Base-by-base conservation (phyloP, 2,329 filamentous ascomycete genomes). In the Berkeleyomyces rouxiae region DNA sequence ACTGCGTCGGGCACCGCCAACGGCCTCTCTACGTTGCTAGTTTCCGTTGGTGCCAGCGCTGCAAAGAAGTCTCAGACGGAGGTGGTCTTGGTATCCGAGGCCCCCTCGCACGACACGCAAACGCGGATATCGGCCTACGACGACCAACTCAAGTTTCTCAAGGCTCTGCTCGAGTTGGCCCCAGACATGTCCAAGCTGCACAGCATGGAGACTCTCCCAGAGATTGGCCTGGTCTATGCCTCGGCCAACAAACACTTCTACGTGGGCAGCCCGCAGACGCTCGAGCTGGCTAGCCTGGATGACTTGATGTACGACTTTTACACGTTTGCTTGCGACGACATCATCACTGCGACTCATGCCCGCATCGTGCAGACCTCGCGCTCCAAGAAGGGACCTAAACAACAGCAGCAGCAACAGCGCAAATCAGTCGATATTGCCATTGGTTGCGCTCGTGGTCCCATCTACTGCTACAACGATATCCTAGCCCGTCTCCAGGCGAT, bases 381-480 rank as follows among this genome's bases (percentile, higher is more conserved):
- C 43, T 62, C 66, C 10, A 65, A 64, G 39, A 66, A 64, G 61
- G 51, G 58, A 7, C 13, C 61, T 51, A 62, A 59, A n/a, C 61
- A 63, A 42, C 55, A 58, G 53, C 7, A 43, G 23, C 63, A 62
- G 49, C 61, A 64, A 43, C 55, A 58, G 47, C 11, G 37, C 37
- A 62, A 61, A 44, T n/a, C 42, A 3, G 72, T 93, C n/a, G 86
- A 95, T 69, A 72, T 99, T 36, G 85, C 85, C 3, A 74, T 95
- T 61, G 93, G 93, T 61, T 85, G 88, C 66, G 80, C 82, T 4
- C 81, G 84, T 59, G 93, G 93, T 67, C 80, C 82, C 33, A 87
- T 97, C 51, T 82, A 88, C 69, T 74, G 91, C n/a, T 96, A 95
- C 71, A 82, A 86, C 65, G 87, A 95, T 72, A 75, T 90, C 13